Base-by-base conservation (phyloP, 2,329 filamentous ascomycete genomes). In the Xylaria hypoxylon region DNA sequence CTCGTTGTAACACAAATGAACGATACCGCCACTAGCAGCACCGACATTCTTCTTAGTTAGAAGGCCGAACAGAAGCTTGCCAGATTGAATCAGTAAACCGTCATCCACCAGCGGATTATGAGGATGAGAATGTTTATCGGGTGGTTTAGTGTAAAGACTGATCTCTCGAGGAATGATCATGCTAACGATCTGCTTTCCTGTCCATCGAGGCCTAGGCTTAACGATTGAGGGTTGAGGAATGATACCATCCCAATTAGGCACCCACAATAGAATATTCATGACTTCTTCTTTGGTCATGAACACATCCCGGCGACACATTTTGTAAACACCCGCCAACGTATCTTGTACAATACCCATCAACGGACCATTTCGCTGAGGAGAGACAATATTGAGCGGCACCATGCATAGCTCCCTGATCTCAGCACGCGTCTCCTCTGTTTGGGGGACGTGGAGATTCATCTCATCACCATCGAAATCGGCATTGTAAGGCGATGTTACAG, bases 341-440 rank as follows among this genome's bases (percentile, higher is more conserved):
- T 99, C 96, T 79, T 99, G 96, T 24, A 99, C 96, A 73, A 99
- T 98, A 89, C 96, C 96, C 96, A 99, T 99, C 63, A 99, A 86
- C 52, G 96, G 96, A 64, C 93, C 92, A 80, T 99, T 99, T 77
- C 94, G 90, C 80, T 99, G 96, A 4, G 96, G 96, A 1, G 96
- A 99, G 10, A 99, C 96, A 75, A 99, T 98, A 80, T 99, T 97
- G 74, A 96, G 87, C 0, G 96, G 96, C n/a, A 99, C 96, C 87
- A 98, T 91, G 79, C 95, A 98, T 15, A 99, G 87, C 78, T 98
- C 91, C 79, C 90, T 93, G 73, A 99, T 89, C 80, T 99, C 96
- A 51, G 96, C 94, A 67, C 96, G 92, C 38, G 96, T 96, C 80
- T 99, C 96, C 77, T 99, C 94, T 42, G 92, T 96, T 77, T 99